Evolutionary conservation across 2,329 filamentous ascomycete species (phyloP), one percentile per base, ranked within the genome.

Genomic region (Arthrobotrys entomopaga): DNA sequence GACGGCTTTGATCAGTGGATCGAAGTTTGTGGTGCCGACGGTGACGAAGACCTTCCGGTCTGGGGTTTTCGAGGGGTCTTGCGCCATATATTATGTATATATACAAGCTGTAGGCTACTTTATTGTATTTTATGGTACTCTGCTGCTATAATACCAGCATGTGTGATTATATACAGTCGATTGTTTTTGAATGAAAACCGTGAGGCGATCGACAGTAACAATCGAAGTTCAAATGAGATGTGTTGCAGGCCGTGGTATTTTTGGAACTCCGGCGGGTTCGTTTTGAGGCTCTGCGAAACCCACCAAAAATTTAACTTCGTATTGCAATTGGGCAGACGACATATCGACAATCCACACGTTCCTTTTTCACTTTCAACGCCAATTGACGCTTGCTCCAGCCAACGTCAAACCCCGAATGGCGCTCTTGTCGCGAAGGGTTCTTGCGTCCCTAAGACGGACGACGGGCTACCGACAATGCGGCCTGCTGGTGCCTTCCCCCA

Each of bases 21-120:
- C 84, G 82, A 99, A 99, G 19, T 90, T 87, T 15, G 93, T 93
- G 0, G 94, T 99, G 4, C 95, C 95, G 29, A 97, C 90, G 0
- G 95, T 98, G 65, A 97, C 90, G 77, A 99, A 91, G 80, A 66
- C 70, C 15, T 58, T 59, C 26, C 43, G 64, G 15, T 67, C 65
- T 3, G 40, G 22, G 7, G 50, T 53, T 15, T 67, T 22, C 7
- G 57, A 19, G 50, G 24, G 1, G 1, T 38, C 38, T 10, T 56
- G 16, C 13, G 40, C 49, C 69, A 66, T 65, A 46, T 43, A 46
- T 46, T 16, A 19, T 5, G 42, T 46, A 19, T 46, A 46, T 46
- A 46, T 46, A 19, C 1, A 19, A 1, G 6, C 15, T 22, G 13
- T 26, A 53, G 8, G 49, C 8, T 53, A 26, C 29, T 15, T 1